Evolutionary conservation across 768 basidiomycete species (phyloP).

Genomic region (Lentinula lateritia): DNA sequence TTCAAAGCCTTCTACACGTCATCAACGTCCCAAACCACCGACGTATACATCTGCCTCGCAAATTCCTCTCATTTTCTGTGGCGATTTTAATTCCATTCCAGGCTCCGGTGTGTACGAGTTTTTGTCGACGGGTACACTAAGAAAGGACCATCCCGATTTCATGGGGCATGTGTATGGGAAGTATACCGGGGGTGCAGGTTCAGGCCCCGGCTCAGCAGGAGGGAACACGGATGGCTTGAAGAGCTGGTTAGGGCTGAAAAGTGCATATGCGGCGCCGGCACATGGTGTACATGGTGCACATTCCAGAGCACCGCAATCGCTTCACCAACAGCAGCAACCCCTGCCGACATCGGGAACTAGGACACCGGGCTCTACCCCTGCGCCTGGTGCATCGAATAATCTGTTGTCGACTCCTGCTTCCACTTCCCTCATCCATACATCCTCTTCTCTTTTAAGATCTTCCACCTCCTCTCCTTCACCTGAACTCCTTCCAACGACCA

Average conservation of each 20-base stretch:
- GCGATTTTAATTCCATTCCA: conserved; percentile 94
- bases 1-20: background rate
- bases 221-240: conserved; percentile 62
- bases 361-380: background rate
- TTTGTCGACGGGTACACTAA: conserved; percentile 63
- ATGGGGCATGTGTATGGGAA: conserved; percentile 86
- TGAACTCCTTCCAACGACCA: conserved; percentile 69
- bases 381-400: conserved; percentile 6
- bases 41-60: conserved; percentile 77
- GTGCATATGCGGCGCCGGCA: conserved; percentile 56
- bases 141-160: conserved; percentile 84
- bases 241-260: conserved; percentile 79
- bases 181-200: conserved; percentile 49
- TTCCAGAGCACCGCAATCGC: background rate
- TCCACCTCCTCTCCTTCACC: background rate
- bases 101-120: conserved; percentile 90
- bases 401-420: background rate
- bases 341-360: background rate
- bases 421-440: background rate
- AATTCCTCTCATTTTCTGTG: conserved; percentile 87
- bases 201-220: background rate
- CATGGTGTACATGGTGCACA: background rate
- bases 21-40: conserved; percentile 27
- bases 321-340: background rate
- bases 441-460: background rate